These are phyloP conservation scores for Panicum hallii DNA, from an alignment of 202 grass and related monocot species.

Conservation along the genomic window DNA sequence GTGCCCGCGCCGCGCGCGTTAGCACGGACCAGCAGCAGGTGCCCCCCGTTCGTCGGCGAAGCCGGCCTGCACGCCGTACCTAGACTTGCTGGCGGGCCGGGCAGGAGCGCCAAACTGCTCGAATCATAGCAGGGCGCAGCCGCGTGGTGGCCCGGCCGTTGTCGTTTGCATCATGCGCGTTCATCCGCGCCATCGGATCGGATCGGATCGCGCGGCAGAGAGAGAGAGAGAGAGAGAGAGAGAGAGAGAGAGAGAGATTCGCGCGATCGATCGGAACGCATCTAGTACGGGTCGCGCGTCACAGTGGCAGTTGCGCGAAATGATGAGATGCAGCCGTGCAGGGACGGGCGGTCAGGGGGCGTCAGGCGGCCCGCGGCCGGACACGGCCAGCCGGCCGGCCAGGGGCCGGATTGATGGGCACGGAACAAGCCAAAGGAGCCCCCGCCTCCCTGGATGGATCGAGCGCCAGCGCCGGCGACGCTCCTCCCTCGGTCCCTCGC, in stretches of 20 bases:
- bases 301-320: not conserved
- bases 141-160: slow-evolving; percentile 3
- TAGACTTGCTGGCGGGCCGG: too few species aligned
- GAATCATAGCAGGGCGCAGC: too few species aligned
- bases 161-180: slow-evolving; percentile 1
- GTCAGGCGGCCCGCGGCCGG: not conserved
- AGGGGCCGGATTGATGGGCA: slow-evolving; percentile 22
- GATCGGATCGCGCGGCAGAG: too few species aligned
- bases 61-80: too few species aligned
- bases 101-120: too few species aligned
- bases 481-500: not conserved
- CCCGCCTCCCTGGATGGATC: not conserved
- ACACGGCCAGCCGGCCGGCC: not conserved
- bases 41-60: too few species aligned
- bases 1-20: too few species aligned
- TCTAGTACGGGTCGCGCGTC: not conserved
- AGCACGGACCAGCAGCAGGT: too few species aligned
- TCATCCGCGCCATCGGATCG: too few species aligned
- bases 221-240: too few species aligned
- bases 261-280: not conserved
- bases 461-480: not conserved
- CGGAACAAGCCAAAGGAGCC: slow-evolving; percentile 33
- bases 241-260: not conserved
- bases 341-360: not conserved
- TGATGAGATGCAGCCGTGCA: not conserved